These are phyloP conservation scores for Galeopsis tetrahit DNA, from an alignment of 257 asterid genomes.

Conservation along the genomic window DNA sequence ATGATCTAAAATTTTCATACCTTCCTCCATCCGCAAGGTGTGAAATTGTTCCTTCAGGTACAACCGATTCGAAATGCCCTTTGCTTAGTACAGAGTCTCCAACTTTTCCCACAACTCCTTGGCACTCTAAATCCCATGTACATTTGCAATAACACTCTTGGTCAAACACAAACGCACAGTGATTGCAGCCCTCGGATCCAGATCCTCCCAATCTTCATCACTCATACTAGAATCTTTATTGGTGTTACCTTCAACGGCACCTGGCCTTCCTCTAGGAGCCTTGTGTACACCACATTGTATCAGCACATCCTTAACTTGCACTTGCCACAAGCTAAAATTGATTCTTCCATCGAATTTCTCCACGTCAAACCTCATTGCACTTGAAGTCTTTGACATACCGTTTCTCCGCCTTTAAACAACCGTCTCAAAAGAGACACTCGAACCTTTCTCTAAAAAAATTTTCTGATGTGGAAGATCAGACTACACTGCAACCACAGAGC, in stretches of 20 bases:
- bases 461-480: too few species aligned
- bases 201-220: neutral
- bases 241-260: neutral
- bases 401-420: too few species aligned
- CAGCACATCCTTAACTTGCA: too few species aligned
- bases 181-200: slow-evolving; percentile 15
- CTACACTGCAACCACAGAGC: too few species aligned
- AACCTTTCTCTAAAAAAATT: too few species aligned
- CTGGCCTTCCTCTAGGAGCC: neutral
- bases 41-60: slow-evolving; percentile 1
- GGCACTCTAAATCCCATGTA: neutral
- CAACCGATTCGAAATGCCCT: neutral
- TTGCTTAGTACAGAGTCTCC: slow-evolving; percentile 3
- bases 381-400: too few species aligned
- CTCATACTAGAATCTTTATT: neutral
- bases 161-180: neutral
- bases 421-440: too few species aligned
- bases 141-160: neutral
- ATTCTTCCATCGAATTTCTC: too few species aligned
- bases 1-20: neutral
- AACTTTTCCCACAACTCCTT: slow-evolving; percentile 7
- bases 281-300: too few species aligned
- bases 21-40: neutral
- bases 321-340: too few species aligned
- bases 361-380: too few species aligned